Evolutionary conservation across 2,329 filamentous ascomycete species (phyloP), one percentile per base, ranked within the genome.

Genomic region (Trichoderma oligosporum): DNA sequence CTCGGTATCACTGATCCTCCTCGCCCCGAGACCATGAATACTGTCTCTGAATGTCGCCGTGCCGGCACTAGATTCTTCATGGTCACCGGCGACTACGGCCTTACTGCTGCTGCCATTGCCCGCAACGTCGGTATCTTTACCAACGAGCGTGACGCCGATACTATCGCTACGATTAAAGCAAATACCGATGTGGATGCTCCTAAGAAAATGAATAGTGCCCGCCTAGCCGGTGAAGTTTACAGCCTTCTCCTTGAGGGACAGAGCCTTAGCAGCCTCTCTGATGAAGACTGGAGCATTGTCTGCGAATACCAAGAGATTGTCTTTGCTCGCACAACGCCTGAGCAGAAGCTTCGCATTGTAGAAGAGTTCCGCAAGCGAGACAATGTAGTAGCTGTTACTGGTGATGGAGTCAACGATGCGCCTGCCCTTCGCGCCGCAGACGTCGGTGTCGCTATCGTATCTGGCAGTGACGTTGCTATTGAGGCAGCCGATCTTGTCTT

Each of bases 301-400:
- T 81, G 77, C 61, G 70, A 71, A 7, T 81, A 82, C 51, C 72
- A 76, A n/a, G 80, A 82, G 62, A 78, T 89, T 18, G 85, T 89
- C 16, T 84, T 88, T 62, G 85, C 86, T 14, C 79, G 86, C 18
- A 88, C 85, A 55, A 83, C 85, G 0, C 86, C 86, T 0, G 80
- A 84, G 57, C 88, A 87, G 35, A 89, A 89, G 65, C 82, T 87
- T 7, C 81, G 85, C 39, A 89, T 89, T 76, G 87, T 90, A 44
- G 81, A 84, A 57, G 84, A 85, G 46, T 77, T 89, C 20, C 85
- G 87, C 61, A 68, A 72, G 18, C 73, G 80, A 12, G 79, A 80
- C 18, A 81, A 83, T 25, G 81, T 80, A 1, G 85, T 83, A 9
- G 86, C 85, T 31, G 87, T 89, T 74, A 89, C 86, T n/a, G 87